Evolutionary conservation across 1,284 basidiomycete species (phyloP).

Genomic region (Cutaneotrichosporon arboriforme): DNA sequence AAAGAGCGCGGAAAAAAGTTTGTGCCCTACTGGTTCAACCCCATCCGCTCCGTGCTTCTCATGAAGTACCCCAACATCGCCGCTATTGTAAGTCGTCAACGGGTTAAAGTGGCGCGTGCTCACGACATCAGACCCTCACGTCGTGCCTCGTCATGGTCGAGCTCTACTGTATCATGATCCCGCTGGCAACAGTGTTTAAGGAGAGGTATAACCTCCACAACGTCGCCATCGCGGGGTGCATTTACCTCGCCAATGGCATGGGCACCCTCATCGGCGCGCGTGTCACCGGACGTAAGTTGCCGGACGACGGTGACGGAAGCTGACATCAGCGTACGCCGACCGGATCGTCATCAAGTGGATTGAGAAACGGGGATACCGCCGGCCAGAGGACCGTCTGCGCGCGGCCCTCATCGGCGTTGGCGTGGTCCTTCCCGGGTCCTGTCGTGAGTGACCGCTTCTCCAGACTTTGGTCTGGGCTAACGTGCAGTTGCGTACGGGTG

Average conservation of each 20-base stretch:
- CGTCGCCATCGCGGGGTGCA: slow-evolving; percentile 57
- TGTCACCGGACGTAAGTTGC: slow-evolving; percentile 51
- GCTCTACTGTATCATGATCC: slow-evolving; percentile 30
- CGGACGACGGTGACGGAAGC: neutral
- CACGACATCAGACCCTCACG: slow-evolving; percentile 9
- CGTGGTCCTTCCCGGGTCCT: slow-evolving; percentile 49
- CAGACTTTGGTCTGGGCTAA: neutral
- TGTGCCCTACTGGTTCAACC: slow-evolving; percentile 57
- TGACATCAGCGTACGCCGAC: slow-evolving; percentile 52
- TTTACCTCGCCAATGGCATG: slow-evolving; percentile 58
- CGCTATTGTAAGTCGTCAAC: slow-evolving; percentile 49
- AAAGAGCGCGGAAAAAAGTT: slow-evolving; percentile 41
- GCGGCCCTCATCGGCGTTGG: slow-evolving; percentile 52
- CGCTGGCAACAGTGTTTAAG: slow-evolving; percentile 32
- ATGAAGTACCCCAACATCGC: slow-evolving; percentile 58
- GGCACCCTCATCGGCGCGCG: slow-evolving; percentile 60
- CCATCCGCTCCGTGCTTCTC: slow-evolving; percentile 54
- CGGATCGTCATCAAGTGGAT: slow-evolving; percentile 51
- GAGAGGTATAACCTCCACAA: slow-evolving; percentile 58
- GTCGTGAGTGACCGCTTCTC: slow-evolving; percentile 8
- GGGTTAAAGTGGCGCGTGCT: too few relatives aligned
- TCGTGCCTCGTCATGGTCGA: slow-evolving; percentile 34
- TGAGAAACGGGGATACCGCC: slow-evolving; percentile 51
- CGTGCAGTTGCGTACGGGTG: slow-evolving; percentile 33
- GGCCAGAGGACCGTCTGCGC: slow-evolving; percentile 59